phyloP scores from a whole-genome alignment of 192 early-diverging fungal species.

The Blastocladiella britannica region DNA sequence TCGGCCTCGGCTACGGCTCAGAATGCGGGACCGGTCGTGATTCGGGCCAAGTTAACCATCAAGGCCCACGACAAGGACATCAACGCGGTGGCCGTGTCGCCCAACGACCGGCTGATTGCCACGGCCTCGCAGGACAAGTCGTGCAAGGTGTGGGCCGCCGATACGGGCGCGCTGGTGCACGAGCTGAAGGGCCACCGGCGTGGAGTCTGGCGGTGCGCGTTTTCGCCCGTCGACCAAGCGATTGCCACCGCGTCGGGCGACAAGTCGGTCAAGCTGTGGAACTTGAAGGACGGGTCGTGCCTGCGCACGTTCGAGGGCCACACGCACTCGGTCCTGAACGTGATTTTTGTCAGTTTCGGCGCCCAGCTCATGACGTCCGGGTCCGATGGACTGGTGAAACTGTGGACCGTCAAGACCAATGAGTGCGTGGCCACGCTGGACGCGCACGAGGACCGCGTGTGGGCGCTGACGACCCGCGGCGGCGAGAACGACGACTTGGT shows the following conservation, averaged over 20 bases:
- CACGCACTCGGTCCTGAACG: conserved; percentile 79
- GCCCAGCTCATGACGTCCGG: conserved; percentile 71
- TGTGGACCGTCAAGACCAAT: conserved; percentile 83
- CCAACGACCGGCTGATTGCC: conserved; percentile 80
- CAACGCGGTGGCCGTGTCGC: conserved; percentile 73
- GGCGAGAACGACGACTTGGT: conserved; percentile 38
- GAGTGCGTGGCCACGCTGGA: conserved; percentile 84
- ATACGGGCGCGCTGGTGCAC: conserved; percentile 55
- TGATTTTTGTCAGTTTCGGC: conserved; percentile 65
- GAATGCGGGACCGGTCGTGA: conserved; percentile 10
- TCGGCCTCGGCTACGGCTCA: conserved; percentile 3
- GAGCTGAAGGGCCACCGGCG: conserved; percentile 76
- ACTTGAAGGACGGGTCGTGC: conserved; percentile 65
- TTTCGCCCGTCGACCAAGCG: conserved; percentile 90
- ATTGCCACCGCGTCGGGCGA: conserved; percentile 81
- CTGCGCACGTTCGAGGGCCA: conserved; percentile 90
- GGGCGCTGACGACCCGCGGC: conserved; percentile 61
- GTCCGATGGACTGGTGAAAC: conserved; percentile 82
- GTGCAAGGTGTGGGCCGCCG: conserved; percentile 75
- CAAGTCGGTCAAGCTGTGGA: conserved; percentile 89
- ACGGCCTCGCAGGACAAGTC: conserved; percentile 89
- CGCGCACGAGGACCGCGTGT: conserved; percentile 86
- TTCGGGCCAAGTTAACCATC: conserved; percentile 49
- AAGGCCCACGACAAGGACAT: conserved; percentile 95
- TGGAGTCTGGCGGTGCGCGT: conserved; percentile 82